phyloP scores from a whole-genome alignment of 495 filamentous ascomycete species.

The Parmelia sp. region DNA sequence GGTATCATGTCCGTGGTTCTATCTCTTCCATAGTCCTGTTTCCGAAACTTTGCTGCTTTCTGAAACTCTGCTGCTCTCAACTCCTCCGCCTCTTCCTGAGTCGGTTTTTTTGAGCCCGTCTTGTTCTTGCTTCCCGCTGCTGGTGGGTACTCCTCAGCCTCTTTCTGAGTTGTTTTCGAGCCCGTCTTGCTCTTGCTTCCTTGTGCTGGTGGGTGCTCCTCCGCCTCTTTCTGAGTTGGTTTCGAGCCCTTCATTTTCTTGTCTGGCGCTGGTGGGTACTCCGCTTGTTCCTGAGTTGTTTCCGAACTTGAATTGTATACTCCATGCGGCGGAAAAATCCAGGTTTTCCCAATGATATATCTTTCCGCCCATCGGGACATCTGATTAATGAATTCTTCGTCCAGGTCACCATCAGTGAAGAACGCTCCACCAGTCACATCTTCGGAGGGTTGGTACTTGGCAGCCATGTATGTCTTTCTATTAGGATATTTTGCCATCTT shows the following conservation, averaged over 20 bases:
- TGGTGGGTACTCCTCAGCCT: slow-evolving; percentile 44
- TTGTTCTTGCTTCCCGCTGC: slow-evolving; percentile 13
- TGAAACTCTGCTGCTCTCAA: slow-evolving; percentile 17
- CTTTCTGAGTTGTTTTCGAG: no score
- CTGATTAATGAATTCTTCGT: slow-evolving; percentile 74
- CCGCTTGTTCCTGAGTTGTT: no score
- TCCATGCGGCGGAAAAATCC: no score
- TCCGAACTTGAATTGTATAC: no score
- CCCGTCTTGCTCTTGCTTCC: no score
- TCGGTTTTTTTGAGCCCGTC: slow-evolving; percentile 11
- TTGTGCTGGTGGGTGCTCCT: no score
- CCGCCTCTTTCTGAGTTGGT: no score
- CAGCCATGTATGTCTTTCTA: slow-evolving; percentile 61
- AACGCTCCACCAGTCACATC: slow-evolving; percentile 88
- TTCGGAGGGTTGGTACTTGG: slow-evolving; percentile 66
- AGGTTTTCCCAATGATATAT: slow-evolving; percentile 63
- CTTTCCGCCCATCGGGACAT: slow-evolving; percentile 62
- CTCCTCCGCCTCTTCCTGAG: slow-evolving; percentile 19
- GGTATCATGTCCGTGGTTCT: slow-evolving; percentile 41
- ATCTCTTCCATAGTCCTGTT: slow-evolving; percentile 8
- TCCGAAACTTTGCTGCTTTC: slow-evolving; percentile 17
- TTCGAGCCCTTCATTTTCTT: no score
- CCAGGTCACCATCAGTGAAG: slow-evolving; percentile 83
- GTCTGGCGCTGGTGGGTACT: no score
- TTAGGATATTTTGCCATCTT: slow-evolving; percentile 54